Percentiles rank a stretch among this genome's conserved stretches.
Evolutionary conservation across 2,329 filamentous ascomycete genomes (phyloP).

Genomic region (Hymenoscyphus scutula): DNA sequence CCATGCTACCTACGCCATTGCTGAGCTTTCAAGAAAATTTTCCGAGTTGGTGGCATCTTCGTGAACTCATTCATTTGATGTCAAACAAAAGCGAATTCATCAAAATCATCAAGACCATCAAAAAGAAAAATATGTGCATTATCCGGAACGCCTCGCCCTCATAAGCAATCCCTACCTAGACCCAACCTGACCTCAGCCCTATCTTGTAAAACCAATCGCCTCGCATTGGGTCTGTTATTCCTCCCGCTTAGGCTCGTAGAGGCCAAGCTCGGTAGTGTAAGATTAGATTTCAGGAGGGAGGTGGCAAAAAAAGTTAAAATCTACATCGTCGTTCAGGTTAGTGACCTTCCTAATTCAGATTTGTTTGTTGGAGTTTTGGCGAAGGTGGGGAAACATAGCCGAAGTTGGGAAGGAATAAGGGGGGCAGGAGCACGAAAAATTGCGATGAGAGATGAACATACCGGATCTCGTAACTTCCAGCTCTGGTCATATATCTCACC

Average conservation of each 20-base stretch:
- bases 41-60: not conserved
- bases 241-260: not conserved
- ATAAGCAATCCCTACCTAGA: not conserved
- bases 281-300: not conserved
- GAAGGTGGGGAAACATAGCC: not conserved
- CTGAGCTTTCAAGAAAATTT: not conserved
- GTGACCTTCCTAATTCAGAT: not conserved
- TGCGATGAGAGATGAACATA: constrained; percentile 39
- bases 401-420: not conserved
- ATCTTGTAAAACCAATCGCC: not conserved
- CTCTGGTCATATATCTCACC: constrained; percentile 98
- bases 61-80: not conserved
- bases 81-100: not conserved
- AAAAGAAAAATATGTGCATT: not conserved
- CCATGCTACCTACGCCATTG: constrained; percentile 2
- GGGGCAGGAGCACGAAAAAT: not conserved
- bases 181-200: not conserved
- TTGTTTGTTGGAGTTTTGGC: not conserved
- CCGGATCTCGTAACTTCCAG: constrained; percentile 96
- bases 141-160: constrained; percentile 2
- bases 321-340: not conserved
- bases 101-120: too few species aligned
- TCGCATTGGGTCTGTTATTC: not conserved
- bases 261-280: not conserved
- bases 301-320: not conserved